Base-by-base conservation (phyloP, 768 basidiomycete genomes). In the Chalciporus pseudorubinellus region DNA sequence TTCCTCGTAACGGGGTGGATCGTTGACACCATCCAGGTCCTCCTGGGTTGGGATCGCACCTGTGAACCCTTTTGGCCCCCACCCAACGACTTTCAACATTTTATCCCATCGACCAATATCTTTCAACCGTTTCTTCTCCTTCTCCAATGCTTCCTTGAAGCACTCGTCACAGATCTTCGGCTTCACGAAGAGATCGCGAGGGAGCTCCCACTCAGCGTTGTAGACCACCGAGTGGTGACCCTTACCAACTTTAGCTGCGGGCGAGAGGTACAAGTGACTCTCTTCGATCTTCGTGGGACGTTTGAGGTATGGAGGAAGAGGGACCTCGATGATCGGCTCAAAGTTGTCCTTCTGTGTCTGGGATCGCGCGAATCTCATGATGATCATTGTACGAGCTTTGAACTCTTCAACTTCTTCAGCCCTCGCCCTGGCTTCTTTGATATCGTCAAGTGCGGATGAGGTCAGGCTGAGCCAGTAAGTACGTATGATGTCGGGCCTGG, bases 401-500 rank as follows among this genome's bases (percentile, higher is more conserved):
- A 50, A 44, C 9, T 53, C 53, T 24, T 52, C 56, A 21, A 46
- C 16, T 6, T 59, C 53, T 24, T 60, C 46, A 0, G 53, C 48
- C 8, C 50, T 46, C 41, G 40, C 13, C 22, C 53, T 22, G 16
- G 39, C 55, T 26, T 47, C 48, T 59, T 48, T 7, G 13, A 31
- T 3, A 2, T 51, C 24, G 11, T 51, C 13, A 26, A n/a, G 38
- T 16, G 33, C 44, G 16, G 48, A 31, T 2, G 36, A 19, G 7
- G 55, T 48, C 2, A 63, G 22, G 0, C 31, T 3, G n/a, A 76
- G 66, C 2, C 56, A 41, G 55, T 77, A 77, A 0, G 52, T 56
- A 18, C 64, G 66, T 21, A 62, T 52, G 28, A 63, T 55, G 41
- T 76, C 73, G 4, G 62, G 53, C 52, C 54, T 67, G 2, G 66